phyloP scores from a whole-genome alignment of 169 alveolate genomes.

The Babesia microti region DNA sequence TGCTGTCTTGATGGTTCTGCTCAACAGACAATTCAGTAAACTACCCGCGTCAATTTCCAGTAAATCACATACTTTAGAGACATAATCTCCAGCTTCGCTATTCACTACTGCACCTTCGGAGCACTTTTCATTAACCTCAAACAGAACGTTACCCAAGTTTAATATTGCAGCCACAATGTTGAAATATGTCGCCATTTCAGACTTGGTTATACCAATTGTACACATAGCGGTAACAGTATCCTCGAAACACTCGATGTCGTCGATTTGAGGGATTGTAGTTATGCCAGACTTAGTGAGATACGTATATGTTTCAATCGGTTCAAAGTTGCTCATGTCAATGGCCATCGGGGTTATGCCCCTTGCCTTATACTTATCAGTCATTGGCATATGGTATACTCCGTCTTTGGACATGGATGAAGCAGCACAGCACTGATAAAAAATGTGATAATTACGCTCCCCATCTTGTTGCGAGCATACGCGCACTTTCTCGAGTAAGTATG shows the following conservation, averaged over 20 bases:
- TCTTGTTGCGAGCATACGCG: slow-evolving; percentile 86
- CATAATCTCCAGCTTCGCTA: slow-evolving; percentile 39
- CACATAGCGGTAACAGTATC: slow-evolving; percentile 78
- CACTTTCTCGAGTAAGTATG: slow-evolving; percentile 93
- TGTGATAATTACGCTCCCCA: slow-evolving; percentile 93
- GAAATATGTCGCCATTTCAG: slow-evolving; percentile 63
- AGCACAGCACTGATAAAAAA: slow-evolving; percentile 86
- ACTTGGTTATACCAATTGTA: slow-evolving; percentile 67
- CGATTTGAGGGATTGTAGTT: slow-evolving; percentile 55
- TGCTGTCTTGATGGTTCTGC: slow-evolving; percentile 56
- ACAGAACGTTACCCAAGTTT: slow-evolving; percentile 77
- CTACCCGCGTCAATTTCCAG: slow-evolving; percentile 49
- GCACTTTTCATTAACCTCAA: slow-evolving; percentile 51
- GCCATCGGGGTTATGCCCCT: slow-evolving; percentile 15
- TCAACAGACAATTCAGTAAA: slow-evolving; percentile 50
- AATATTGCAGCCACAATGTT: slow-evolving; percentile 70
- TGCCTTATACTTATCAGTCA: slow-evolving; percentile 7
- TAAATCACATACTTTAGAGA: slow-evolving; percentile 43
- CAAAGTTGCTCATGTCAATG: slow-evolving; percentile 24
- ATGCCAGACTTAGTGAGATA: slow-evolving; percentile 54
- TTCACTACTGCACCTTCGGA: slow-evolving; percentile 52
- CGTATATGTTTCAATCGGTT: slow-evolving; percentile 21
- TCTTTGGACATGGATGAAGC: slow-evolving; percentile 59
- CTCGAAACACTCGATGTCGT: slow-evolving; percentile 72
- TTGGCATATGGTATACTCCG: slow-evolving; percentile 35